Evolutionary conservation across 176 grass and related monocot genomes (phyloP).

Genomic region (Eremochloa ophiuroides): DNA sequence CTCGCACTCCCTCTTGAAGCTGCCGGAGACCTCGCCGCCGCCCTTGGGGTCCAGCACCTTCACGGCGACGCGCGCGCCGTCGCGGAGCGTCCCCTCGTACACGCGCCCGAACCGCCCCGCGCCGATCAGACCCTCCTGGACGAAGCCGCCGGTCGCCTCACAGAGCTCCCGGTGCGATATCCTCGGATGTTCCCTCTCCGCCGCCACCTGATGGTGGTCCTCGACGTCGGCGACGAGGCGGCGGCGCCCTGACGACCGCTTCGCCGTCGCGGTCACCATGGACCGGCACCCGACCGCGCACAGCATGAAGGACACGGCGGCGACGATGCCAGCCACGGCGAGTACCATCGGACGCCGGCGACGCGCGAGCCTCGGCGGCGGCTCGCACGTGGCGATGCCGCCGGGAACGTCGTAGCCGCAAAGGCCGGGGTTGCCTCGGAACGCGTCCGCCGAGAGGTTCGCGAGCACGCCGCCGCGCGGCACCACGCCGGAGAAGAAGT

Average conservation of each 20-base stretch:
- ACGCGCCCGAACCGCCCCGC: conserved; percentile 58
- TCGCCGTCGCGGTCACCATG: not conserved
- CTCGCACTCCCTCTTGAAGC: conserved; percentile 85
- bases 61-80: conserved; percentile 59
- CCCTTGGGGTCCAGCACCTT: conserved; percentile 75
- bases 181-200: conserved; percentile 52
- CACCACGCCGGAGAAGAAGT: conserved; percentile 63
- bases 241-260: not conserved
- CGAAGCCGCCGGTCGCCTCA: conserved; percentile 70
- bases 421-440: conserved; percentile 50
- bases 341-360: not conserved
- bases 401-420: conserved; percentile 42
- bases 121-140: conserved; percentile 52
- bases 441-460: conserved; percentile 38
- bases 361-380: not conserved
- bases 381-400: conserved; percentile 34
- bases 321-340: conserved; percentile 1
- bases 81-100: conserved; percentile 57
- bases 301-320: conserved; percentile 15
- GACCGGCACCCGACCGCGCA: conserved; percentile 13
- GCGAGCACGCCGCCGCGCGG: conserved; percentile 41
- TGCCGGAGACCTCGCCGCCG: conserved; percentile 49
- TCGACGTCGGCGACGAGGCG: conserved; percentile 31
- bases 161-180: conserved; percentile 63
- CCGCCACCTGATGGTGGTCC: conserved; percentile 43